Percentiles rank a stretch among this genome's conserved stretches.
These are phyloP conservation scores for Talaromyces sp. DNA, from an alignment of 2,329 filamentous ascomycete genomes.

Conservation along the genomic window DNA sequence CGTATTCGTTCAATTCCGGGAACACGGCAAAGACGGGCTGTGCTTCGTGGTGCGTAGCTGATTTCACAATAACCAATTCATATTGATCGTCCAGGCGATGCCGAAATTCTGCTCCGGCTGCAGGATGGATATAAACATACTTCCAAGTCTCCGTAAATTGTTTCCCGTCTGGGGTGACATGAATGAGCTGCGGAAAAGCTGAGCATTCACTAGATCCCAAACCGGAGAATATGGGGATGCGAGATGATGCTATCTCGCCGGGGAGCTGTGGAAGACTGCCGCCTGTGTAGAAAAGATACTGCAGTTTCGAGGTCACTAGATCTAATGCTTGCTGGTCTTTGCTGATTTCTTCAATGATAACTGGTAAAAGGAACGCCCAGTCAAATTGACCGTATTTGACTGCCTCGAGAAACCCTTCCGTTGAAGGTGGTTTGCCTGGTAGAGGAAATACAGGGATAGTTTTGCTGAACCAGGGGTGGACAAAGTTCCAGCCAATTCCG, in stretches of 20 bases:
- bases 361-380: constrained; percentile 7
- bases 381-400: background rate
- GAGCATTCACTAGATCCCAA: constrained; percentile 6
- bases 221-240: constrained; percentile 1
- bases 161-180: background rate
- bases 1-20: constrained; percentile 1
- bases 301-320: background rate
- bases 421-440: constrained; percentile 4
- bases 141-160: constrained; percentile 1
- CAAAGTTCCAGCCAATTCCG: constrained; percentile 3
- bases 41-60: background rate
- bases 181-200: background rate
- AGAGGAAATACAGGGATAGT: constrained; percentile 6
- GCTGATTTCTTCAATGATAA: constrained; percentile 9
- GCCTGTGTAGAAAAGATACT: constrained; percentile 1
- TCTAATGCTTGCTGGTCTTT: background rate
- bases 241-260: background rate
- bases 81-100: constrained; percentile 4
- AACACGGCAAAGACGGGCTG: constrained; percentile 1
- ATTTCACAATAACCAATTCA: constrained; percentile 6
- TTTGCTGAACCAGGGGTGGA: background rate
- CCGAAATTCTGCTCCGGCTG: background rate
- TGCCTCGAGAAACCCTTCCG: constrained; percentile 4
- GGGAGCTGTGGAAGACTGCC: background rate
- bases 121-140: constrained; percentile 3